A percentile compares a stretch with the other conserved stretches of the same genome.
phyloP scores from a whole-genome alignment of 2,329 filamentous ascomycete species.

The Cladosporium sp. region DNA sequence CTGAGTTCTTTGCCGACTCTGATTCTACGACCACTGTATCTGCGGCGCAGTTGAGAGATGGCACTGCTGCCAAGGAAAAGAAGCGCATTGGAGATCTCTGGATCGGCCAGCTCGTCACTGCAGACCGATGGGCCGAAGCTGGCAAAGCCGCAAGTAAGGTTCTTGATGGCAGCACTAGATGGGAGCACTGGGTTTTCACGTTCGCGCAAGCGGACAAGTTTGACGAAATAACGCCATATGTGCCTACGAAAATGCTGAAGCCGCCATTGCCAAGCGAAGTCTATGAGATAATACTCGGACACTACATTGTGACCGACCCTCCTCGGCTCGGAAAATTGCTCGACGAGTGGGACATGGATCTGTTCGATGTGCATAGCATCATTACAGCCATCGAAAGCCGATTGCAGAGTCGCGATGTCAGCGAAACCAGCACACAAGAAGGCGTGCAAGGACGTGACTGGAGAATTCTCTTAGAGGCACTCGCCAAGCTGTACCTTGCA shows the following conservation, averaged over 20 bases:
- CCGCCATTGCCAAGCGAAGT: slow-evolving; percentile 75
- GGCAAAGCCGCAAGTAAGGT: slow-evolving; percentile 79
- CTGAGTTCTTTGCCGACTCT: slow-evolving; percentile 54
- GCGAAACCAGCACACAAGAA: slow-evolving; percentile 69
- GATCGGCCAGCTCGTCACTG: slow-evolving; percentile 77
- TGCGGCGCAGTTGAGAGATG: slow-evolving; percentile 51
- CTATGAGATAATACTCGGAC: slow-evolving; percentile 82
- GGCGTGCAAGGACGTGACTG: slow-evolving; percentile 70
- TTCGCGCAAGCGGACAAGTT: slow-evolving; percentile 84
- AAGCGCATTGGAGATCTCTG: slow-evolving; percentile 86
- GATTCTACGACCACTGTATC: slow-evolving; percentile 58
- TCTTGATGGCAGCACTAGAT: slow-evolving; percentile 69
- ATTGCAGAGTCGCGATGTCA: slow-evolving; percentile 68
- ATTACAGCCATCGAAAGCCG: slow-evolving; percentile 77
- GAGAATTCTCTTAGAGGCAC: slow-evolving; percentile 79
- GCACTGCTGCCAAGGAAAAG: slow-evolving; percentile 73
- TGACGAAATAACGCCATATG: slow-evolving; percentile 80
- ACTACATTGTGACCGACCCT: slow-evolving; percentile 79
- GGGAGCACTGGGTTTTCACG: slow-evolving; percentile 94
- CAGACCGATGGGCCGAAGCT: slow-evolving; percentile 69
- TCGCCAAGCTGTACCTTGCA: slow-evolving; percentile 80
- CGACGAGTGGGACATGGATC: slow-evolving; percentile 75
- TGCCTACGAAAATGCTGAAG: slow-evolving; percentile 71
- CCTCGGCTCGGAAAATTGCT: slow-evolving; percentile 71
- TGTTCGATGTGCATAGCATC: slow-evolving; percentile 75